These are phyloP conservation scores for Pouteria glomerata DNA, from an alignment of 148 eudicot genomes.

Conservation along the genomic window DNA sequence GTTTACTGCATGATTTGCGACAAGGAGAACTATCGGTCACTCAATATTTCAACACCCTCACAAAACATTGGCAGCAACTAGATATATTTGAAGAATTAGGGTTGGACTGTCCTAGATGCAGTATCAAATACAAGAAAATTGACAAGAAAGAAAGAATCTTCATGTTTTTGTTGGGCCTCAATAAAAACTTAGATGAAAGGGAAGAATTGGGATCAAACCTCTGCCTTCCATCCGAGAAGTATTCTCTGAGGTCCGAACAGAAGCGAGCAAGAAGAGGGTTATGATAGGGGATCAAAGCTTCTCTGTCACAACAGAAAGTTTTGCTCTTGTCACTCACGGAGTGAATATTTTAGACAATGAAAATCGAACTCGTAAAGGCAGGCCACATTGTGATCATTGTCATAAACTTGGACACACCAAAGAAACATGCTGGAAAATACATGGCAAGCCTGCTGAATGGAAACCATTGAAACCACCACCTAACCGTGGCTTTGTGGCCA, in stretches of 20 bases:
- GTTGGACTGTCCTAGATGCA: background rate
- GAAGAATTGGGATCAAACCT: background rate
- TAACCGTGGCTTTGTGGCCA: background rate
- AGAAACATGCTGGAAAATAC: background rate
- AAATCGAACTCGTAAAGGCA: background rate
- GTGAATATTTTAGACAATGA: background rate
- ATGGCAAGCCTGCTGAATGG: background rate
- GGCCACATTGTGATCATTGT: background rate
- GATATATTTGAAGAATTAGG: background rate
- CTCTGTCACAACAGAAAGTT: no score
- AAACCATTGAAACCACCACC: background rate
- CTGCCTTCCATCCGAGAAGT: background rate
- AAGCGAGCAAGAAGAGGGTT: background rate
- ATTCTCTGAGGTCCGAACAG: background rate
- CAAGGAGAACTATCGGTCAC: background rate
- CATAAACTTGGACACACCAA: background rate
- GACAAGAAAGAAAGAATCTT: background rate
- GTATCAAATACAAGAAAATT: background rate
- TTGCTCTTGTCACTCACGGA: background rate
- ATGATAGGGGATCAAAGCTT: background rate
- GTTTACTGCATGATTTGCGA: background rate
- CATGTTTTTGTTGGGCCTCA: background rate
- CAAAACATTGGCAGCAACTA: background rate
- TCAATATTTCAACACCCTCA: slow-evolving; percentile 6
- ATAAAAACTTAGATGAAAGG: background rate